Evolutionary conservation across 106 monocot species (phyloP), one percentile per base, ranked within the genome.

Genomic region (Apostasia ramifera): DNA sequence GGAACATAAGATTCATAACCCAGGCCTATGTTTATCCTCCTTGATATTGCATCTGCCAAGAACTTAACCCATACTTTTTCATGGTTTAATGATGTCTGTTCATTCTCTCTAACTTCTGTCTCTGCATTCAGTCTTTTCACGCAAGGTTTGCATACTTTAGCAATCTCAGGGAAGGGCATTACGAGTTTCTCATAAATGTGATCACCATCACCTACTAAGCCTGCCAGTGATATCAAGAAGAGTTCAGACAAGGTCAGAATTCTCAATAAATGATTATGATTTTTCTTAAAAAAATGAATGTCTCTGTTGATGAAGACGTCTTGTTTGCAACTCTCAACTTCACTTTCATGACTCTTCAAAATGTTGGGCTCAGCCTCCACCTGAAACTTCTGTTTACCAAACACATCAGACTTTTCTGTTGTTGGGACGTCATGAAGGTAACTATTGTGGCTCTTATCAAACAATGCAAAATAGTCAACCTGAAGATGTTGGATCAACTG

Each of bases 171-270:
- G 50, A 68, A 71, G 26, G 59, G 71, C 42, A 67, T 74, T 11
- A 50, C 59, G 40, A 88, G 55, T 56, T 78, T 65, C 42, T 81
- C 76, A 75, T 73, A 76, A 68, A 84, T 76, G 63, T 85, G 86
- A 63, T 67, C 76, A 47, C 82, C 78, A 78, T 89, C 84, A 55
- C 77, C 78, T 73, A 84, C 52, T 79, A 97, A 70, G 73, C 92
- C 95, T 41, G 70, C 80, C 45, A 97, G 80, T 40, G 86, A 92
- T 45, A 92, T 45, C 70, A 92, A 70, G 77, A 92, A 97, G 53
- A 79, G 64, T 51, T 92, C 95, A 47, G 92, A 70, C 55, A 97
- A 83, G 10, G 95, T 92, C 49, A 97, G 75, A 41, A 71, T 47
- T 67, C 82, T 73, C 80, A 87, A 67, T 52, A 71, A 50, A 6